Evolutionary conservation across 2,329 filamentous ascomycete genomes (phyloP), one percentile per base, ranked within the genome.

Genomic region (Achaetomium macrosporum): DNA sequence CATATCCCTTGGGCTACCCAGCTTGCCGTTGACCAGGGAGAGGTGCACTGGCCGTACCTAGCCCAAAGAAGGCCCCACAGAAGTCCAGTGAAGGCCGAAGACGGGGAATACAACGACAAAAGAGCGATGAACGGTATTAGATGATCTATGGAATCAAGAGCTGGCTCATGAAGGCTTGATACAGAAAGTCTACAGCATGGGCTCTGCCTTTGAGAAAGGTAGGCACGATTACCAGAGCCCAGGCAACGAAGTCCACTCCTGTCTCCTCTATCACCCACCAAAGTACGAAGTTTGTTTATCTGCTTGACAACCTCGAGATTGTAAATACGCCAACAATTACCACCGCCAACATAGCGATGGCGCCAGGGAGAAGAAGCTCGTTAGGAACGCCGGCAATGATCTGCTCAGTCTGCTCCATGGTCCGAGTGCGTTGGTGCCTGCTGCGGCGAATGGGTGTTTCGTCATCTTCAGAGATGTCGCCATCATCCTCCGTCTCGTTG

Each of bases 261-360:
- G 1, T 13, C n/a, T n/a, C 13, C 16, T 20, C 29, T n/a, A n/a
- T 4, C n/a, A 35, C 36, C 19, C 12, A 42, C 16, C 2, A 45
- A 42, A n/a, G 40, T 6, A 33, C 42, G 40, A 17, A 12, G 33
- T 17, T 33, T 20, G 17, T 31, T 54, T 72, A 81, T 65, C 78
- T 71, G 69, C 75, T 79, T 35, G 76, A 75, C 57, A 84, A 73
- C 59, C 90, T 83, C 56, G 88, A 84, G 64, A 99, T 83, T 40
- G 90, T 84, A 73, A 99, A 99, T 11, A 97, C 92, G 59, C 88
- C 89, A 39, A 95, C 78, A 70, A 99, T 96, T 36, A 96, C 91
- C 41, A 95, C 89, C 10, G 92, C 93, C 65, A 99, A 73, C n/a
- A 91, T 91, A 53, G 93, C 90, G 67, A 99, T 92, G 17, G 93